Evolutionary conservation across 805 yeast genomes (phyloP), one percentile per base, ranked within the genome.

Genomic region (Tetrapisispora namnaoensis): DNA sequence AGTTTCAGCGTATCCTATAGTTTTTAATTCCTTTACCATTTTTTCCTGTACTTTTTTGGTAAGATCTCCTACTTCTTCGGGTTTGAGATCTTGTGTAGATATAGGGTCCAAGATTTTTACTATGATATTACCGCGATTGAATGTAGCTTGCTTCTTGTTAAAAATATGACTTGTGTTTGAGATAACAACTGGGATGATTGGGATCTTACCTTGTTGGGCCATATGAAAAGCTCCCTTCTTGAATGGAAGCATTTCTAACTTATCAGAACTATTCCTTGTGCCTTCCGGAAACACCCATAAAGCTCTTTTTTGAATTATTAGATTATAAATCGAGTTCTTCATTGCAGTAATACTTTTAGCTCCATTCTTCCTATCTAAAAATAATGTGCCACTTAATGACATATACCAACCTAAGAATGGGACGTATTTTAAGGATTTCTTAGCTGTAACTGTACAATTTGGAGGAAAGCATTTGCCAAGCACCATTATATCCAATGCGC

Each of bases 371-470:
- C 99, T 79, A 65, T 91, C 96, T 48, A 93, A 72, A 69, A 93
- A 93, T 58, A 91, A 83, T 1, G 98, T 84, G 11, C 96, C 96
- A 53, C 93, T 80, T 21, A 88, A 75, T 22, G 79, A 61, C 98
- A 93, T 89, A 70, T 89, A 93, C 98, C 97, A 91, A 11, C 99
- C 99, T 56, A 93, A 72, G 58, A 93, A 76, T n/a, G 99, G 99
- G 46, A 87, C 72, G 62, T 79, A 87, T 59, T 86, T 80, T 59
- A 93, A 75, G 3, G 86, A 82, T 64, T 79, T 81, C 68, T 93
- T 93, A 34, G 97, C 93, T 1, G 98, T 93, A 43, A 93, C 96
- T 9, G 90, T 82, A 71, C 90, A 88, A 45, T 86, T 87, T 44
- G 80, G 79, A 45, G 95, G 96, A 73, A 93, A 93, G 39, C 87